Evolutionary conservation across 352 stramenopile species (phyloP).

Genomic region (Salisapilia sapeloensis): DNA sequence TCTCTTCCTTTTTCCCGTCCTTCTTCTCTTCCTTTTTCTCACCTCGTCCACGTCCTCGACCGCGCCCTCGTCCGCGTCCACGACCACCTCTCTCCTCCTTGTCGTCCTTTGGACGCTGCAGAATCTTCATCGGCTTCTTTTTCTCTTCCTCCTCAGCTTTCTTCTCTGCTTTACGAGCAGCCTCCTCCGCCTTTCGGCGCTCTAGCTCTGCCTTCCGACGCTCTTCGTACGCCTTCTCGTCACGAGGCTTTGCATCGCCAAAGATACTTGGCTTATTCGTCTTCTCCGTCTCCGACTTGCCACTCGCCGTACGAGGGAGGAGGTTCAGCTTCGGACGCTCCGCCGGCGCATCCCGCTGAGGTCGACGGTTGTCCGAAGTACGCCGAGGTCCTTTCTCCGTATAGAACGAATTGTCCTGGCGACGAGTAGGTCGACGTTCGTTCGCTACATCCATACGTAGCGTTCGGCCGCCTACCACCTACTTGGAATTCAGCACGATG

Average conservation of each 20-base stretch:
- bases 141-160: conserved; percentile 8
- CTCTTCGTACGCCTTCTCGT: conserved; percentile 47
- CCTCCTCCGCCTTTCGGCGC: conserved; percentile 5
- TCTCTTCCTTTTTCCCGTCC: conserved; percentile 4
- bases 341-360: conserved; percentile 5
- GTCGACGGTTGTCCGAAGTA: neutral
- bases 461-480: conserved; percentile 19
- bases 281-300: conserved; percentile 5
- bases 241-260: conserved; percentile 70
- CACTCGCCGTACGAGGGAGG: conserved; percentile 25
- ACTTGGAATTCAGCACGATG: neutral
- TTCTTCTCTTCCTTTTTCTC: conserved; percentile 12
- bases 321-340: conserved; percentile 49
- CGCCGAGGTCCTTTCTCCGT: conserved; percentile 28
- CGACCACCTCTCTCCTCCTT: too few relatives aligned
- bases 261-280: conserved; percentile 51
- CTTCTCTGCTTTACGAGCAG: conserved; percentile 9
- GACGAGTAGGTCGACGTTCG: conserved; percentile 29
- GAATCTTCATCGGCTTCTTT: too few relatives aligned
- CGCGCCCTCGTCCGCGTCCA: too few relatives aligned
- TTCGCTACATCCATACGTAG: conserved; percentile 59
- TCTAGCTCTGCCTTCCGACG: conserved; percentile 24
- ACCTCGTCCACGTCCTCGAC: too few relatives aligned
- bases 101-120: too few relatives aligned
- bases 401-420: conserved; percentile 24